These are phyloP conservation scores for Phytophthora crassamura DNA, from an alignment of 352 stramenopile genomes.

Conservation along the genomic window DNA sequence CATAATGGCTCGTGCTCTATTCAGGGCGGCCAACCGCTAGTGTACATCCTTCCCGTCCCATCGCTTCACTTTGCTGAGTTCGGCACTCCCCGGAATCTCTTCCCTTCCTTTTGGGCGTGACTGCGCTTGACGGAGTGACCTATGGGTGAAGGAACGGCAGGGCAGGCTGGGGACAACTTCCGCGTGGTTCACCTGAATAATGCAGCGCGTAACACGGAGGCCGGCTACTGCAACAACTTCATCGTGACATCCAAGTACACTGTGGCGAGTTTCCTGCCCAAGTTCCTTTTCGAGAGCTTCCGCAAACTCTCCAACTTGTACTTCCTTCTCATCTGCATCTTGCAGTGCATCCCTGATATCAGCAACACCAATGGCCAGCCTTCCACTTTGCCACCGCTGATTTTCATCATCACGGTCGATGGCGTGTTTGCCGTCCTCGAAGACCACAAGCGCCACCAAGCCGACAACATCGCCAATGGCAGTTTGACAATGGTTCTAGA, in stretches of 20 bases:
- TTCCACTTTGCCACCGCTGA: conserved; percentile 87
- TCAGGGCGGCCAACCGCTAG: conserved; percentile 17
- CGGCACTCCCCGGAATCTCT: conserved; percentile 1
- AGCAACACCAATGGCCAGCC: conserved; percentile 91
- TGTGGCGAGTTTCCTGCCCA: conserved; percentile 85
- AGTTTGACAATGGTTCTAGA: conserved; percentile 73
- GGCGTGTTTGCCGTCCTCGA: conserved; percentile 90
- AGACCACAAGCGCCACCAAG: conserved; percentile 86
- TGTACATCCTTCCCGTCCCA: conserved; percentile 10
- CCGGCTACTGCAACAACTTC: conserved; percentile 87
- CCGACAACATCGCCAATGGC: conserved; percentile 86
- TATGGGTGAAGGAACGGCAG: conserved; percentile 34
- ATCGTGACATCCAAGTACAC: conserved; percentile 95
- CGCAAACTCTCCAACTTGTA: conserved; percentile 94
- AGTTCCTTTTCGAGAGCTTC: conserved; percentile 92
- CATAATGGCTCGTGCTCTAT: conserved; percentile 20
- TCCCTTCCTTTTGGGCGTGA: conserved; percentile 8
- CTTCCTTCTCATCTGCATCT: conserved; percentile 91
- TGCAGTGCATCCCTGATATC: conserved; percentile 90
- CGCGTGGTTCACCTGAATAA: conserved; percentile 73
- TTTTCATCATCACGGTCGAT: conserved; percentile 92
- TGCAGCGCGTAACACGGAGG: conserved; percentile 54
- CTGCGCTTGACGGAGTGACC: conserved; percentile 11
- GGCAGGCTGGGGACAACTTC: conserved; percentile 39
- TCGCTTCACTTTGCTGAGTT: conserved; percentile 8